Evolutionary conservation across 2,329 filamentous ascomycete genomes (phyloP).

Genomic region (Lasiodiplodia citricola): DNA sequence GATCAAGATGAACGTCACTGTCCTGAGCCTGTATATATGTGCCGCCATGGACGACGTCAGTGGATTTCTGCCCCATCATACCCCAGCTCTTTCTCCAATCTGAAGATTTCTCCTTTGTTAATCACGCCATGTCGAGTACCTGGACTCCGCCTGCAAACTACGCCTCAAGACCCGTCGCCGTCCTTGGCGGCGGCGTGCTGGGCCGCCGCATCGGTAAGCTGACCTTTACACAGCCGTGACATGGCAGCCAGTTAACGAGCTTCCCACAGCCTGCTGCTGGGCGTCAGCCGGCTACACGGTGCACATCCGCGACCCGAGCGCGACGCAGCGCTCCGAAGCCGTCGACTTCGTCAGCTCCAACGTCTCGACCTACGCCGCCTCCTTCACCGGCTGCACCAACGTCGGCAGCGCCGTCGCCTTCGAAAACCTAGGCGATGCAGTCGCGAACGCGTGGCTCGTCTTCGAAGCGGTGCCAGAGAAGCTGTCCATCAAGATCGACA

Average conservation of each 20-base stretch:
- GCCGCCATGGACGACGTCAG: neutral
- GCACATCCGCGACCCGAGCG: constrained; percentile 49
- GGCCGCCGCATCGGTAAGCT: constrained; percentile 29
- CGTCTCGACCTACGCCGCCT: constrained; percentile 33
- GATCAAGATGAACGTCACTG: neutral
- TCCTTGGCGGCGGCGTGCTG: constrained; percentile 33
- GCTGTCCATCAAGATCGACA: constrained; percentile 55
- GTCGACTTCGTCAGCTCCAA: constrained; percentile 49
- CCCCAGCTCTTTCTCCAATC: neutral
- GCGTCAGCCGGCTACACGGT: constrained; percentile 52
- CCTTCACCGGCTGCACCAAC: neutral
- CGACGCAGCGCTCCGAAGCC: constrained; percentile 45
- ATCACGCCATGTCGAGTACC: neutral
- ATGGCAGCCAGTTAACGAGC: neutral
- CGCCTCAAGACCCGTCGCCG: constrained; percentile 31
- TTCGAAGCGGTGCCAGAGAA: constrained; percentile 61
- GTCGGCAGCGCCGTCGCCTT: constrained; percentile 41
- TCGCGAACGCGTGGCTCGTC: constrained; percentile 58
- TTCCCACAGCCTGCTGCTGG: constrained; percentile 35
- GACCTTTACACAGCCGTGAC: neutral
- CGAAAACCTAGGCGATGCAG: constrained; percentile 47
- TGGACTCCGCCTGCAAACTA: constrained; percentile 15
- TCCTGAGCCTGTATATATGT: neutral
- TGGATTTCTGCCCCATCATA: neutral
- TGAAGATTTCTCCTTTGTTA: neutral